phyloP scores from a whole-genome alignment of 208 protist species.

The Trypanosoma cruzi region DNA sequence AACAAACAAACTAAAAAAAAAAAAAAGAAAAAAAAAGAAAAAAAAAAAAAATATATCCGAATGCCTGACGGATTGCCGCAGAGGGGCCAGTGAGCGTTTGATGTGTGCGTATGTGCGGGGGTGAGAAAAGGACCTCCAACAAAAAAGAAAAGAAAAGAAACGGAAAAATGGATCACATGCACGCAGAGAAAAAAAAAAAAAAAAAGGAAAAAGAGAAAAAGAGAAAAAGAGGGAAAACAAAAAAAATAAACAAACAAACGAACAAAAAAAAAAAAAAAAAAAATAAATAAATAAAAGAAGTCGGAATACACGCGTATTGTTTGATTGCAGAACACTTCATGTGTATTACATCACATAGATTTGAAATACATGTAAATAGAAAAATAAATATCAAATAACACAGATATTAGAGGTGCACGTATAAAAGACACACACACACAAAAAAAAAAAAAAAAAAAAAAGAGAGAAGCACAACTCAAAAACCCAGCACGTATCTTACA shows the following conservation, averaged over 20 bases:
- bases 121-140: neutral
- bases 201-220: slow-evolving; percentile 1
- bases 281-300: slow-evolving; percentile 7
- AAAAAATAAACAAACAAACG: neutral
- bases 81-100: too few relatives aligned
- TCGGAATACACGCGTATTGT: neutral
- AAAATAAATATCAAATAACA: too few relatives aligned
- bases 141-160: slow-evolving; percentile 7
- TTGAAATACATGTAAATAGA: too few relatives aligned
- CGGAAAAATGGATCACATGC: too few relatives aligned
- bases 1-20: neutral
- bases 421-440: too few relatives aligned
- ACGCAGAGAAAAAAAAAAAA: slow-evolving; percentile 8
- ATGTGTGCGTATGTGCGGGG: neutral
- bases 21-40: slow-evolving; percentile 1
- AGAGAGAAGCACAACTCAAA: too few relatives aligned
- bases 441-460: too few relatives aligned
- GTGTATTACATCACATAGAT: too few relatives aligned
- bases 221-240: neutral
- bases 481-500: too few relatives aligned
- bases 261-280: neutral
- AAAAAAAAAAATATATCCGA: neutral
- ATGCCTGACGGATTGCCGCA: too few relatives aligned
- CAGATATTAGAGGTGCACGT: too few relatives aligned
- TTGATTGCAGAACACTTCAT: neutral